Evolutionary conservation across 495 filamentous ascomycete species (phyloP).

Genomic region (Aspergillus diversus): DNA sequence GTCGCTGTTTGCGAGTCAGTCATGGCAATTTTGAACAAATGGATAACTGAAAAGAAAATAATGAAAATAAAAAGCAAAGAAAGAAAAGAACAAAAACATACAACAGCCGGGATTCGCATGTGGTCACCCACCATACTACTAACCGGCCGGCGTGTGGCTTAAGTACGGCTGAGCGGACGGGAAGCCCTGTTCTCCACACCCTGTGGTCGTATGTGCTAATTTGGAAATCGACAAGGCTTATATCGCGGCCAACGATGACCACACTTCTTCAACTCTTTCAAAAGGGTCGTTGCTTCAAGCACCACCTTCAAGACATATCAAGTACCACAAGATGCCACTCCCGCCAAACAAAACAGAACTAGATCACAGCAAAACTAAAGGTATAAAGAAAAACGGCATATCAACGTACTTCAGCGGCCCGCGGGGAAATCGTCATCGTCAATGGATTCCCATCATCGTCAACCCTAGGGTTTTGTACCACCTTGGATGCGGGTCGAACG

Average conservation of each 20-base stretch:
- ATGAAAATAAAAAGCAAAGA: constrained; percentile 35
- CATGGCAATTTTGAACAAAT: neutral
- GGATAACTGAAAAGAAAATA: neutral
- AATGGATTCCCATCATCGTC: constrained; percentile 83
- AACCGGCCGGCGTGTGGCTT: constrained; percentile 54
- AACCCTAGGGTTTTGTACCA: constrained; percentile 42
- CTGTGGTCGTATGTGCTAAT: constrained; percentile 51
- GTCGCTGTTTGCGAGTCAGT: constrained; percentile 54
- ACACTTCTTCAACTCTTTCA: neutral
- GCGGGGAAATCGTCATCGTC: constrained; percentile 75
- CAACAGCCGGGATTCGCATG: constrained; percentile 55
- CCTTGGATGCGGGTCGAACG: constrained; percentile 33
- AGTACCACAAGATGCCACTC: constrained; percentile 1
- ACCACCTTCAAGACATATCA: no score
- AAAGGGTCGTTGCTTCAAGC: no score
- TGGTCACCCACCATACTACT: constrained; percentile 57
- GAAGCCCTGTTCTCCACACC: constrained; percentile 56
- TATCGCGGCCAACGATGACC: neutral
- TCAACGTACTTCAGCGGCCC: constrained; percentile 73
- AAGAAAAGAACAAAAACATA: constrained; percentile 43
- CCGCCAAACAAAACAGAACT: neutral
- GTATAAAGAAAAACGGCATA: constrained; percentile 5
- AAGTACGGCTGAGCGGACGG: constrained; percentile 55
- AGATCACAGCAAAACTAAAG: neutral
- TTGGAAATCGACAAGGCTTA: neutral